Conservation (phyloP, 768 basidiomycete species). For the Pulveroboletus frians region DNA sequence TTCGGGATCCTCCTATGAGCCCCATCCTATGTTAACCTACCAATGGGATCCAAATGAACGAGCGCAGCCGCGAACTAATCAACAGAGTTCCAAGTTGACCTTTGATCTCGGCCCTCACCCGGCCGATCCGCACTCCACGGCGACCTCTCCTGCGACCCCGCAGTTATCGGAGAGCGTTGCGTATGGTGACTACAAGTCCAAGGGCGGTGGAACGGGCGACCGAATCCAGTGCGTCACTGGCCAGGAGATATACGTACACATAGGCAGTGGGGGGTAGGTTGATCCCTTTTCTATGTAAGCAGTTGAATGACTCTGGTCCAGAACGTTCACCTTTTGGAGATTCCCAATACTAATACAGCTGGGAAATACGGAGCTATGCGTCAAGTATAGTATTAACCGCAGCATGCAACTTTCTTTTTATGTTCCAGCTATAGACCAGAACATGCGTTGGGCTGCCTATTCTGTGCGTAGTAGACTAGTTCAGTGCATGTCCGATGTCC, state of each 20-base stretch:
- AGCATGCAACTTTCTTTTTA: conserved; percentile 75
- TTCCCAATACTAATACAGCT: conserved; percentile 84
- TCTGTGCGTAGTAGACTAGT: conserved; percentile 47
- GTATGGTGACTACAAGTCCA: conserved; percentile 17
- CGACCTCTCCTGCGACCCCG: conserved; percentile 22
- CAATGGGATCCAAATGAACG: conserved; percentile 63
- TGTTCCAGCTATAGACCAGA: conserved; percentile 74
- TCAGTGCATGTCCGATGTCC: background rate
- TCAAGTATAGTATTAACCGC: conserved; percentile 78
- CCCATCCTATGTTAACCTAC: conserved; percentile 62
- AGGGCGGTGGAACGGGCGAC: conserved; percentile 20
- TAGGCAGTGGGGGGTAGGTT: conserved; percentile 50
- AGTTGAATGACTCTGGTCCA: conserved; percentile 25
- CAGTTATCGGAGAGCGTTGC: conserved; percentile 2
- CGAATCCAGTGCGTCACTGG: conserved; percentile 45
- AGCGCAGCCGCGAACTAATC: conserved; percentile 8
- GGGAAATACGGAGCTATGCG: conserved; percentile 60
- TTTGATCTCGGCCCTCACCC: conserved; percentile 69
- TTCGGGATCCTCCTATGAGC: conserved; percentile 71
- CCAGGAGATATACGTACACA: conserved; percentile 72
- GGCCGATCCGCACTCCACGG: conserved; percentile 60
- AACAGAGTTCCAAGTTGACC: conserved; percentile 25
- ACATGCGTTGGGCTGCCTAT: conserved; percentile 89
- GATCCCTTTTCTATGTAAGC: background rate
- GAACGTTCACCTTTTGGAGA: conserved; percentile 91